Conservation (phyloP, 2,329 filamentous ascomycete species). For the Cercospora nicotianae region DNA sequence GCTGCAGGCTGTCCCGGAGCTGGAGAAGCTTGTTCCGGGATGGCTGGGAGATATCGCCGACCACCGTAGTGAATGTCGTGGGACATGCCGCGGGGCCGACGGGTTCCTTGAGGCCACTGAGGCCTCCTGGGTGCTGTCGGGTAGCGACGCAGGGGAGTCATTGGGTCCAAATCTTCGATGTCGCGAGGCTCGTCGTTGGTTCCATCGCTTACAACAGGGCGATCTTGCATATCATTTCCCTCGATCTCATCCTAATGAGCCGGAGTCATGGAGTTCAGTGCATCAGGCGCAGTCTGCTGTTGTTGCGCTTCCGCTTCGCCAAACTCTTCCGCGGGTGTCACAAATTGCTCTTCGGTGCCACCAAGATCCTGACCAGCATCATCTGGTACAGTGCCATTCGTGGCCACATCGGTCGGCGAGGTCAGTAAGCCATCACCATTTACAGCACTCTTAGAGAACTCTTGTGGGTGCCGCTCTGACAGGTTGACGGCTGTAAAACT, state of each 20-base stretch:
- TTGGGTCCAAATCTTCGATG: neutral
- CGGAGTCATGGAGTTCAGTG: neutral
- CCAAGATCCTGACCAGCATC: neutral
- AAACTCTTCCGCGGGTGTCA: neutral
- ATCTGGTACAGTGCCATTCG: conserved; percentile 10
- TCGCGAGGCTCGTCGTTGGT: neutral
- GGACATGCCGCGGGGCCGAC: neutral
- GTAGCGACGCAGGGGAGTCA: neutral
- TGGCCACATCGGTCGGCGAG: conserved; percentile 11
- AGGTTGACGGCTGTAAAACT: conserved; percentile 54
- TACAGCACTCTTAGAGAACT: conserved; percentile 37
- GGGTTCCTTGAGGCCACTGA: neutral
- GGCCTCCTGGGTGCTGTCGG: neutral
- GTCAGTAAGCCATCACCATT: conserved; percentile 6
- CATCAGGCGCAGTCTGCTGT: neutral
- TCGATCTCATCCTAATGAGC: conserved; percentile 4
- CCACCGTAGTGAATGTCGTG: neutral
- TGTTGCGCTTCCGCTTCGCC: neutral
- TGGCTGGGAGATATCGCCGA: neutral
- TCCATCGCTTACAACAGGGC: neutral
- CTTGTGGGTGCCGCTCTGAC: conserved; percentile 50
- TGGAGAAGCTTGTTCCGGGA: neutral
- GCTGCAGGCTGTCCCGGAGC: neutral
- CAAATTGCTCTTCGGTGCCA: neutral
- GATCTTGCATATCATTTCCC: neutral